Base-by-base conservation (phyloP, 1,284 basidiomycete species). In the Fomes fomentarius region DNA sequence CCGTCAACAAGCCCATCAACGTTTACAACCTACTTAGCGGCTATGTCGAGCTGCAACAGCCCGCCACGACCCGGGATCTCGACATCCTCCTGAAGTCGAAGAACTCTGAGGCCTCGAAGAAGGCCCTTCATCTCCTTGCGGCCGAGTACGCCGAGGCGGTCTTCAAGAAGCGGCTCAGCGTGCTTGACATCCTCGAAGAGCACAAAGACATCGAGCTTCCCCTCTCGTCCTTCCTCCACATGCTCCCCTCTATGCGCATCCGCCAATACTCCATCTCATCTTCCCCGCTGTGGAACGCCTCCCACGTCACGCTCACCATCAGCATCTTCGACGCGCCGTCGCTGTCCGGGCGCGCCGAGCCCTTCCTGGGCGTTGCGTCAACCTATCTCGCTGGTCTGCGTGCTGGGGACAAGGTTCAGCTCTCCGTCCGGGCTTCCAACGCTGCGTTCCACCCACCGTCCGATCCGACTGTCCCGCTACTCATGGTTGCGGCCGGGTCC, bases 251-350 rank as follows among this genome's bases (percentile, higher is more conserved):
- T 8, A 80, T 81, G 76, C 77, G 78, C 46, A 70, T 79, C 45
- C 66, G 79, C 25, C 76, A 80, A 61, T 82, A 82, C 64, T 80
- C 77, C 6, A 81, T 81, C 62, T 81, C 80, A 3, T 81, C 79
- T 4, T 80, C 79, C 0, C 79, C 80, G 1, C 69, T 82, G 17
- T 74, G 71, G 67, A 72, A 78, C 55, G 70, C 79, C 0, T 55
- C 66, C 25, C 71, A 71, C 56, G 77, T 73, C 31, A 74, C 75
- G 1, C 71, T 82, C 35, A 81, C 78, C 15, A 61, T 80, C 58
- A 76, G 75, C 50, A 74, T 81, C 28, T 61, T 81, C 53, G 71
- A 75, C 24, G 69, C 69, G 2, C 70, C 72, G 2, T 57, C 74
- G 11, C 52, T 71, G 41, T 72, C 74, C 17, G 71, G 70, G 0